A percentile compares a stretch with the other conserved stretches of the same genome.
Conservation (phyloP, 2,329 filamentous ascomycete species). For the Aphanoascus verrucosus region DNA sequence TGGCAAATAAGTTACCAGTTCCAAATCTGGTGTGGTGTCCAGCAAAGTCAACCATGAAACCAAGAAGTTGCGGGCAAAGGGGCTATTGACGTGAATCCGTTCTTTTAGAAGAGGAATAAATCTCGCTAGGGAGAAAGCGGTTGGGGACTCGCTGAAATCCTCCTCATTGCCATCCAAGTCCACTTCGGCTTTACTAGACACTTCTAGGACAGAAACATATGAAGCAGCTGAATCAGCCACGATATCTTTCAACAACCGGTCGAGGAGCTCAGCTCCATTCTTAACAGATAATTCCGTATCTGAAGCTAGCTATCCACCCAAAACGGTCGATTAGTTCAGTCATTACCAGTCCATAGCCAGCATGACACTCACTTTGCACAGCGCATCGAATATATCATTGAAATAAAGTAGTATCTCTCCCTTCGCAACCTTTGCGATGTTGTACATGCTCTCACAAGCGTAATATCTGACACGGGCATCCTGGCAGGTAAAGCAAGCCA, state of each 20-base stretch:
- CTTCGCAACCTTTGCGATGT: conserved; percentile 98
- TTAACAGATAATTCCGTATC: conserved; percentile 96
- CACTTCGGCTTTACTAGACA: conserved; percentile 39
- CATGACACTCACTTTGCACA: conserved; percentile 67
- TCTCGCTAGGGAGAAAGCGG: conserved; percentile 77
- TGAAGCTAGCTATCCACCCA: conserved; percentile 60
- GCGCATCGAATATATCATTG: conserved; percentile 93
- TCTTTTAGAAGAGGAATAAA: conserved; percentile 94
- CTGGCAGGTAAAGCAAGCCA: conserved; percentile 96
- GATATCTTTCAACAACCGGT: conserved; percentile 91
- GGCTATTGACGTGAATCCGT: conserved; percentile 85
- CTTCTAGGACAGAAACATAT: conserved; percentile 80
- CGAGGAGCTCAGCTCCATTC: conserved; percentile 89
- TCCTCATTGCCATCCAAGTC: conserved; percentile 28
- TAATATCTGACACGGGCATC: conserved; percentile 96
- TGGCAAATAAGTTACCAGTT: conserved; percentile 83
- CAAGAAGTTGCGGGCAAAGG: conserved; percentile 87
- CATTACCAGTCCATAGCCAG: conserved; percentile 14
- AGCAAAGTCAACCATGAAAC: conserved; percentile 92
- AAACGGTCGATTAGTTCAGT: not conserved
- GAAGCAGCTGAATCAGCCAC: conserved; percentile 89
- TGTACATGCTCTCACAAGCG: conserved; percentile 99
- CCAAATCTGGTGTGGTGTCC: conserved; percentile 92
- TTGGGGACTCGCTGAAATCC: conserved; percentile 49
- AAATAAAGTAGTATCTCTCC: conserved; percentile 96